Percentiles rank a stretch among this genome's conserved stretches.
These are phyloP conservation scores for Cadophora malorum DNA, from an alignment of 2,329 filamentous ascomycete genomes.

Conservation along the genomic window DNA sequence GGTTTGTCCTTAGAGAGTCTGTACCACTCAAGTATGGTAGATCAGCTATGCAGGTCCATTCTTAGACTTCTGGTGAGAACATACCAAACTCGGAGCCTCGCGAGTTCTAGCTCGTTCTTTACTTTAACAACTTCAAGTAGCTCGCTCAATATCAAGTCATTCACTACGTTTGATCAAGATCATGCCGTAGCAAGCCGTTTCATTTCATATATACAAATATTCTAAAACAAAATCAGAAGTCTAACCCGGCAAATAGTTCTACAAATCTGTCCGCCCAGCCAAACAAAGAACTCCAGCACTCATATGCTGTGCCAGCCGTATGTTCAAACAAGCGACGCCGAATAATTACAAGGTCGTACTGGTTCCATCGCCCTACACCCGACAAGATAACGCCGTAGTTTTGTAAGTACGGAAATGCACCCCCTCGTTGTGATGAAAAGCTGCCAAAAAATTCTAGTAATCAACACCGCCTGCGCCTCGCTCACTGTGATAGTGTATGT, in stretches of 20 bases:
- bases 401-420: slow-evolving; percentile 1
- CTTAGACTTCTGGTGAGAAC: no score
- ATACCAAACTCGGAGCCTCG: no score
- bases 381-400: not conserved
- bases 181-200: no score
- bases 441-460: slow-evolving; percentile 1
- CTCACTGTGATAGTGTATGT: not conserved
- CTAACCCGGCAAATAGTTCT: not conserved
- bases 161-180: no score
- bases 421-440: not conserved
- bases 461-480: slow-evolving; percentile 13
- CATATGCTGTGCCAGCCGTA: not conserved
- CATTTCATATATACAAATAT: no score
- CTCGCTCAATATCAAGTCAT: no score
- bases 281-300: not conserved
- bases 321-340: not conserved
- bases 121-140: no score
- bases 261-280: not conserved
- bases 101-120: no score
- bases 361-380: not conserved
- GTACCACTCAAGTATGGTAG: no score
- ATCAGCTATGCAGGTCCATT: no score
- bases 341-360: slow-evolving; percentile 5
- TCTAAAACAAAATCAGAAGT: not conserved
- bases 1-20: no score